Base-by-base conservation (phyloP, 1,284 basidiomycete species). In the Ganoderma leucocontextum region DNA sequence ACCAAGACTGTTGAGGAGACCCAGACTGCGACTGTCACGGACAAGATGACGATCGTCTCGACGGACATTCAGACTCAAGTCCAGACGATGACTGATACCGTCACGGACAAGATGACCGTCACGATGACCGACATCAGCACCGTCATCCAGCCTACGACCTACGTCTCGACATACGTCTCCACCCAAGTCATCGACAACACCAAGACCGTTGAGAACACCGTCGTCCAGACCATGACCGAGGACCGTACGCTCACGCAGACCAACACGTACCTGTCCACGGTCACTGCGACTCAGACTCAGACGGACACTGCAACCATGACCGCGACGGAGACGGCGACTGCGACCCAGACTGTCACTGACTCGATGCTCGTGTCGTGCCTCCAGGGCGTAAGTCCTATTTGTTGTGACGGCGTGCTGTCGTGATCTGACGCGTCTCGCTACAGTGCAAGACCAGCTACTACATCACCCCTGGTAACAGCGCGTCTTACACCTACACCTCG, bases 391-490 rank as follows among this genome's bases (percentile, higher is more conserved):
- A 64, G 80, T 78, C 63, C 13, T 22, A 29, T n/a, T 66, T 58
- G n/a, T 19, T 38, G 17, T 64, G 41, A 25, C 55, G 1, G 19
- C 15, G 13, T 15, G 0, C n/a, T 38, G 25, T 49, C 47, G 10
- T 47, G 55, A 22, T 55, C 65, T 70, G 58, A 67, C 39, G 38
- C 19, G 25, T 63, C 22, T 22, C 39, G 38, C 9, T 66, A 7
- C 70, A 88, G 85, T 91, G 90, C 85, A 88, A 89, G 82, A 86
- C 83, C 49, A 76, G 77, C 68, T 90, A 85, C 82, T 82, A 81
- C 62, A 77, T 91, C 76, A 83, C 76, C 15, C 68, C 79, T 19
- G 87, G 88, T 29, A 90, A 86, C 81, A 82, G 80, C 81, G 81
- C 67, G 65, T 81, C 80, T 74, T 88, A 87, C 79, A 87, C 87